A percentile compares a stretch with the other conserved stretches of the same genome.
phyloP scores from a whole-genome alignment of 768 basidiomycete species.

The Russula sp. region DNA sequence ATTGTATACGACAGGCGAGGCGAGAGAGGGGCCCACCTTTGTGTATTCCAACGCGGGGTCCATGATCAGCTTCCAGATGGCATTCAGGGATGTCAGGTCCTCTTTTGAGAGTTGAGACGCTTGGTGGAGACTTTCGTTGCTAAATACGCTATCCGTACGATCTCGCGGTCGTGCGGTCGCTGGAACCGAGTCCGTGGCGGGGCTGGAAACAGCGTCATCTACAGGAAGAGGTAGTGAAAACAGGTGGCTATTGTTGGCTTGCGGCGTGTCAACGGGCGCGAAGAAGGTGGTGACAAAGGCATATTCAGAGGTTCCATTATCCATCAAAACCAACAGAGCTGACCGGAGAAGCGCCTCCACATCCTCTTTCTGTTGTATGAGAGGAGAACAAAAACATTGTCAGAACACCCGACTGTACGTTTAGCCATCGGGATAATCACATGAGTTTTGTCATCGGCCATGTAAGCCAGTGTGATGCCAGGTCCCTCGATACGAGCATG shows the following conservation, averaged over 20 bases:
- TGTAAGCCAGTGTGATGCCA: constrained; percentile 73
- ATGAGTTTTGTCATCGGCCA: constrained; percentile 83
- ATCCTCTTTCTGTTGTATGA: constrained; percentile 58
- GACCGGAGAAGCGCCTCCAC: constrained; percentile 84
- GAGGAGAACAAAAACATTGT: not conserved
- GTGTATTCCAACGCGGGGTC: constrained; percentile 87
- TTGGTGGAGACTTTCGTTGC: constrained; percentile 32
- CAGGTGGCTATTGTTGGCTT: constrained; percentile 22
- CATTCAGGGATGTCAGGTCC: constrained; percentile 52
- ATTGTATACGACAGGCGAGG: not conserved
- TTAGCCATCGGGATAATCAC: constrained; percentile 43
- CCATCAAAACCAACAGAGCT: constrained; percentile 82
- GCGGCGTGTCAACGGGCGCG: constrained; percentile 26
- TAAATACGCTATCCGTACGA: constrained; percentile 30
- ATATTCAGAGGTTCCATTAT: constrained; percentile 92
- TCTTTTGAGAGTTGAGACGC: constrained; percentile 39
- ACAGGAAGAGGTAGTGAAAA: constrained; percentile 36
- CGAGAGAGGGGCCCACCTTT: constrained; percentile 43
- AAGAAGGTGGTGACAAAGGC: constrained; percentile 86
- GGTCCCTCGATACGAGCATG: constrained; percentile 77
- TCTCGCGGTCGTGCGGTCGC: constrained; percentile 27
- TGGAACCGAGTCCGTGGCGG: constrained; percentile 45
- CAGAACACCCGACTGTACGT: not conserved
- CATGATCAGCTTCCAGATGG: constrained; percentile 87
- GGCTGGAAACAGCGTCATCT: constrained; percentile 30